These are phyloP conservation scores for Pestalotiopsis sp. DNA, from an alignment of 2,329 filamentous ascomycete genomes.

Conservation along the genomic window DNA sequence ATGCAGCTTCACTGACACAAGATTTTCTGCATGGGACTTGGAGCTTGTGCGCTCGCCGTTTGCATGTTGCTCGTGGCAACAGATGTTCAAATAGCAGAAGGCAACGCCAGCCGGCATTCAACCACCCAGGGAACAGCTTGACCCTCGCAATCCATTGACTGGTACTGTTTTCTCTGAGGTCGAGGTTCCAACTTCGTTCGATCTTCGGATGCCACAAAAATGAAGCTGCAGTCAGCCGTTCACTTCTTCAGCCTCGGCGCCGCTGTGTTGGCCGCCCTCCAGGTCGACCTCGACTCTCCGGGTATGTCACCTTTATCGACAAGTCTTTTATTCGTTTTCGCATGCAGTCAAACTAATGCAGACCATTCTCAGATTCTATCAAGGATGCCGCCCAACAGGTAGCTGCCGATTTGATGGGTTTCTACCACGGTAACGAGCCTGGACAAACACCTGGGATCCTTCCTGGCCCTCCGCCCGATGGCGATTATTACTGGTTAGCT, in stretches of 20 bases:
- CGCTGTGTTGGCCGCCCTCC: conserved; percentile 24
- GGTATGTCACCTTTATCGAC: conserved; percentile 18
- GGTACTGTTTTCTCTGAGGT: no score
- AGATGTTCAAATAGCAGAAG: no score
- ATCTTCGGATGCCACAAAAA: not conserved
- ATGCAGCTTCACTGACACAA: no score
- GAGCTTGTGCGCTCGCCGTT: no score
- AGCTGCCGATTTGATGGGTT: conserved; percentile 28
- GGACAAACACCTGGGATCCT: conserved; percentile 31
- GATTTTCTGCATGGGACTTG: no score
- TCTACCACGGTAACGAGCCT: conserved; percentile 31
- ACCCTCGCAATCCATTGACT: no score
- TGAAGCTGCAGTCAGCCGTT: not conserved
- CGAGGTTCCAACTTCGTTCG: no score
- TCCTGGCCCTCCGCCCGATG: conserved; percentile 29
- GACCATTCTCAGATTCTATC: conserved; percentile 12
- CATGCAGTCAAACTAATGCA: not conserved
- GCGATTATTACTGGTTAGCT: conserved; percentile 36
- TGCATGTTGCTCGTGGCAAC: no score
- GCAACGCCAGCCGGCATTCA: no score
- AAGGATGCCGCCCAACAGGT: conserved; percentile 15
- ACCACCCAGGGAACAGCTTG: no score
- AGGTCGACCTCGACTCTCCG: conserved; percentile 25
- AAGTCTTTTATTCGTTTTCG: not conserved
- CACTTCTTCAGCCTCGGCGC: conserved; percentile 23